A percentile compares a stretch with the other conserved stretches of the same genome.
Conservation (phyloP, 2,329 filamentous ascomycete species). For the Beauveria australis region DNA sequence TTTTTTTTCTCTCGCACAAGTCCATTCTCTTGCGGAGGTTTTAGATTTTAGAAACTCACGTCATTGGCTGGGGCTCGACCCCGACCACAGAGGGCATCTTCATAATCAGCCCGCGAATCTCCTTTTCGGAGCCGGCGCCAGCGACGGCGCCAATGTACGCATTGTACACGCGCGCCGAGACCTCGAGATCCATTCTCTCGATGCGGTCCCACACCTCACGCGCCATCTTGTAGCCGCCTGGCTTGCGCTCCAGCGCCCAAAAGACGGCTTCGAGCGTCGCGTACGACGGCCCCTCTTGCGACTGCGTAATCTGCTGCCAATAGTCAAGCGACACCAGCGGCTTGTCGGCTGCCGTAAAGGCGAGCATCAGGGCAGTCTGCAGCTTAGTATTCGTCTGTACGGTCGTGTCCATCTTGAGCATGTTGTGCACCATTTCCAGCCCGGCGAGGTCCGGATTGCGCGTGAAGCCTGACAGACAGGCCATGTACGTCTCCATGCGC, state of each 20-base stretch:
- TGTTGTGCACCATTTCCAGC: slow-evolving; percentile 75
- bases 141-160: slow-evolving; percentile 69
- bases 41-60: slow-evolving; percentile 45
- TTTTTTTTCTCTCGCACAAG: background rate
- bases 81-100: slow-evolving; percentile 60
- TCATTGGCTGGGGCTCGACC: slow-evolving; percentile 56
- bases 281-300: slow-evolving; percentile 78
- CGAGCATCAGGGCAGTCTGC: slow-evolving; percentile 80
- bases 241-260: slow-evolving; percentile 60
- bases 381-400: slow-evolving; percentile 69
- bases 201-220: slow-evolving; percentile 65
- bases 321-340: slow-evolving; percentile 63
- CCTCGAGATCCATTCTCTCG: slow-evolving; percentile 65
- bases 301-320: slow-evolving; percentile 77
- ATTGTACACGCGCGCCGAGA: slow-evolving; percentile 65
- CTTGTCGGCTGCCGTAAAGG: slow-evolving; percentile 63
- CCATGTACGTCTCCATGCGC: slow-evolving; percentile 64
- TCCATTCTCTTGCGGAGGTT: background rate
- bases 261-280: slow-evolving; percentile 75
- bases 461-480: slow-evolving; percentile 69
- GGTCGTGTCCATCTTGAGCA: slow-evolving; percentile 84
- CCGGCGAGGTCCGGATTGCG: slow-evolving; percentile 45
- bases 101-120: slow-evolving; percentile 57
- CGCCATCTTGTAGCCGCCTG: slow-evolving; percentile 50
- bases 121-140: slow-evolving; percentile 61